Base-by-base conservation (phyloP, 2,329 filamentous ascomycete genomes). In the Aaosphaeria pasadenensis region DNA sequence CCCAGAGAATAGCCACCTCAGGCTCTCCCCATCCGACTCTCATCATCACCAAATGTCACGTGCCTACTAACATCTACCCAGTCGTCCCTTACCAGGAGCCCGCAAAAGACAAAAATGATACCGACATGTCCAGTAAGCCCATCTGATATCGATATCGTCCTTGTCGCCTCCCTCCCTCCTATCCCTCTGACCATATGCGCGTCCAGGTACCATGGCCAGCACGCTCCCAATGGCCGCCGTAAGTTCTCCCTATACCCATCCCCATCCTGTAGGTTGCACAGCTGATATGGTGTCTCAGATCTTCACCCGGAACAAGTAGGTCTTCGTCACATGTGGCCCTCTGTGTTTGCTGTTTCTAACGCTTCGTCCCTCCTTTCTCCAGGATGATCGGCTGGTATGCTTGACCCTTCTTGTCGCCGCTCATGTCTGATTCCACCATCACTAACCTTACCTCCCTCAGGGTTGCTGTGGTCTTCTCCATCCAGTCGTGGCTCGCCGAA, bases 161-260 rank as follows among this genome's bases (percentile, higher is more conserved):
- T 44, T 30, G 9, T 30, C 11, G 39, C 9, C 32, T 11, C 28
- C 24, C n/a, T 7, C 6, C n/a, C 38, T 49, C 30, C 52, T 53
- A 41, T 54, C 30, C 39, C 30, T 43, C 41, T 43, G 4, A 30
- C 11, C 30, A 40, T 40, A 7, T 40, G 11, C 24, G 35, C 42
- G 28, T 38, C 41, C 45, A 81, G 80, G 79, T 60, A 83, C 82
- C 43, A 78, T 86, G 74, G 77, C 80, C 45, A 92, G 86, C 65
- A 95, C 91, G 33, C 78, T 97, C 66, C 92, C 92, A 50, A 96
- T 96, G 92, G 91, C 89, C 49, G 91, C 91, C 55, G 82, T 85
- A 75, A 70, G 77, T 77, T n/a, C 40, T 43, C 51, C 40, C 6
- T 32, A 36, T 43, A 44, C 31, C 44, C 41, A 42, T 51, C 42